Evolutionary conservation across 2,329 filamentous ascomycete genomes (phyloP).

Genomic region (Monosporascus sp.): DNA sequence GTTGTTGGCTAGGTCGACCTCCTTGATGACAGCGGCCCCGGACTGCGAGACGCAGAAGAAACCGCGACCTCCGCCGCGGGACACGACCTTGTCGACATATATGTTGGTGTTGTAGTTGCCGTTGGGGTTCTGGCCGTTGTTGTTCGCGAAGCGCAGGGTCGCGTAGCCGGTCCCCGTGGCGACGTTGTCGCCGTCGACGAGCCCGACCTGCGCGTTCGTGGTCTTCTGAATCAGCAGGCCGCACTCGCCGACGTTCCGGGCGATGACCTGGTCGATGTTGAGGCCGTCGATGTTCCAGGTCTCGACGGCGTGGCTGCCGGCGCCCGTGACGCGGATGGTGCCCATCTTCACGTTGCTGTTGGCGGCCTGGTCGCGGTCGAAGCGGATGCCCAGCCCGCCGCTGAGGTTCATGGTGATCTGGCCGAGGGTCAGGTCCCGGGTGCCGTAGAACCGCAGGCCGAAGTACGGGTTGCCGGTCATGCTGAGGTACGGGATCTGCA

Average conservation of each 20-base stretch:
- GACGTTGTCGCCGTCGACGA: conserved; percentile 52
- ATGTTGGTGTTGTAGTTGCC: conserved; percentile 48
- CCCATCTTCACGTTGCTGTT: conserved; percentile 51
- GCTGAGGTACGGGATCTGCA: conserved; percentile 49
- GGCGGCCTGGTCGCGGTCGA: conserved; percentile 47
- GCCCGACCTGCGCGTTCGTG: conserved; percentile 44
- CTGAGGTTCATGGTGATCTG: conserved; percentile 49
- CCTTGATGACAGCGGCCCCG: conserved; percentile 44
- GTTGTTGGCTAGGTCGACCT: conserved; percentile 45
- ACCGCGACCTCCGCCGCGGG: conserved; percentile 50
- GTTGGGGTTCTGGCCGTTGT: conserved; percentile 43
- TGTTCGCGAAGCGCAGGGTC: conserved; percentile 52
- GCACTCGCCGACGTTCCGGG: conserved; percentile 48
- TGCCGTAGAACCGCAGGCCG: conserved; percentile 50
- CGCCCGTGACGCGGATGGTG: conserved; percentile 44
- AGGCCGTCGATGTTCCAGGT: conserved; percentile 55
- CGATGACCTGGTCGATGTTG: conserved; percentile 45
- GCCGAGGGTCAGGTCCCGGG: conserved; percentile 41
- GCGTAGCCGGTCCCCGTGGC: conserved; percentile 47
- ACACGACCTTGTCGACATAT: conserved; percentile 46
- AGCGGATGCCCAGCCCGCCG: conserved; percentile 50
- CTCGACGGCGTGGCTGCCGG: conserved; percentile 51
- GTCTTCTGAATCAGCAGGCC: conserved; percentile 51
- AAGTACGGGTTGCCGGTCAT: conserved; percentile 56
- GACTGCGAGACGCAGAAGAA: conserved; percentile 53